A percentile compares a stretch with the other conserved stretches of the same genome.
These are phyloP conservation scores for Boletus pseudo-olivaceus DNA, from an alignment of 768 basidiomycete genomes.

Conservation along the genomic window DNA sequence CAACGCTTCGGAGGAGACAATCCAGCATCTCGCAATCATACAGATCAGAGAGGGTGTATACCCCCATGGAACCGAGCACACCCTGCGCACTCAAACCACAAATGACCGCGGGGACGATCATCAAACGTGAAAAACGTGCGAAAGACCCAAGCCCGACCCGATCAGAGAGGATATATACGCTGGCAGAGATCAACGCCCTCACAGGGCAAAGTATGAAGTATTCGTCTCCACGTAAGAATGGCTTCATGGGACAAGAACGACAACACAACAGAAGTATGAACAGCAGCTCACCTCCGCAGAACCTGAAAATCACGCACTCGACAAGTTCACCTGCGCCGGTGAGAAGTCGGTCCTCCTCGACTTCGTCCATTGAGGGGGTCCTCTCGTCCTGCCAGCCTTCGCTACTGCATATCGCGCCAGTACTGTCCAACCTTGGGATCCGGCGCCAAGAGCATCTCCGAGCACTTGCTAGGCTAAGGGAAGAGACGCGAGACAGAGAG, in stretches of 20 bases:
- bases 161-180: constrained; percentile 33
- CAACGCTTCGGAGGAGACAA: constrained; percentile 18
- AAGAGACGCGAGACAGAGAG: constrained; percentile 65
- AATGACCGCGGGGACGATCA: constrained; percentile 5
- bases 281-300: constrained; percentile 21
- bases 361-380: constrained; percentile 46
- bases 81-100: constrained; percentile 17
- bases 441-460: constrained; percentile 55
- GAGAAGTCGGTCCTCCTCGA: constrained; percentile 35
- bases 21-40: constrained; percentile 22
- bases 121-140: constrained; percentile 19
- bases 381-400: constrained; percentile 64
- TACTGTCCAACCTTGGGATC: constrained; percentile 58
- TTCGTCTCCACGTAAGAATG: constrained; percentile 22
- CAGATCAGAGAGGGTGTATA: constrained; percentile 24
- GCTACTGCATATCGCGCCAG: constrained; percentile 56
- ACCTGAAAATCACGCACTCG: constrained; percentile 7
- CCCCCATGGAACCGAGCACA: constrained; percentile 18
- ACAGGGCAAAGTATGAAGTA: constrained; percentile 24
- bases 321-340: constrained; percentile 7
- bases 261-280: constrained; percentile 14
- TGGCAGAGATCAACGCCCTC: constrained; percentile 33
- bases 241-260: constrained; percentile 7
- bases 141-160: constrained; percentile 28
- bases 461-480: constrained; percentile 57